These are phyloP conservation scores for Neonectria coccinea DNA, from an alignment of 2,329 filamentous ascomycete species.

Conservation along the genomic window DNA sequence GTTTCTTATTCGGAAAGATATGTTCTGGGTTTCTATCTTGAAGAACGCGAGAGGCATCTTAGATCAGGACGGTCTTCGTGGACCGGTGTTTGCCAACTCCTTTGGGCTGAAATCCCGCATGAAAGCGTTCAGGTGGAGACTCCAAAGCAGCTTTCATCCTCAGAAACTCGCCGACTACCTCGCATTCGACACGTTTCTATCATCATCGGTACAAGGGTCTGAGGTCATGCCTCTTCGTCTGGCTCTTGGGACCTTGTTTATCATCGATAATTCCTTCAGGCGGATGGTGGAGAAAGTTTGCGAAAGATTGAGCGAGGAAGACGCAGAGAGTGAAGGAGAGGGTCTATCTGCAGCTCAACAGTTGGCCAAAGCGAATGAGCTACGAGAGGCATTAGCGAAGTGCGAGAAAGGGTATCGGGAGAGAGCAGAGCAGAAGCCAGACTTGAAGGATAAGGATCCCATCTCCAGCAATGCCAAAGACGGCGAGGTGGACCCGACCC, in stretches of 20 bases:
- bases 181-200: slow-evolving; percentile 10
- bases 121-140: slow-evolving; percentile 10
- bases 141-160: background rate
- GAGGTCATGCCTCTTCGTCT: slow-evolving; percentile 14
- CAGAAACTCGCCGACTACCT: slow-evolving; percentile 16
- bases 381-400: background rate
- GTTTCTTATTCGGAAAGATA: slow-evolving; percentile 14
- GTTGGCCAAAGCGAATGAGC: background rate
- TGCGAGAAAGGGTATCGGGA: background rate
- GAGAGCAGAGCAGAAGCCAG: background rate
- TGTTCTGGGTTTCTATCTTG: slow-evolving; percentile 19
- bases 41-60: slow-evolving; percentile 5
- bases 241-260: slow-evolving; percentile 13
- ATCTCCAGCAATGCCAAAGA: background rate
- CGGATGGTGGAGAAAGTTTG: slow-evolving; percentile 4
- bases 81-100: background rate
- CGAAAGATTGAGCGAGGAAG: background rate
- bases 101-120: background rate
- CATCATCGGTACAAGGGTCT: background rate
- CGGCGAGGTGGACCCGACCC: background rate
- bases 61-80: background rate
- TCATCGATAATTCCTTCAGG: slow-evolving; percentile 17
- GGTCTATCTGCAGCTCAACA: background rate
- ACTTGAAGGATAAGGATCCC: background rate
- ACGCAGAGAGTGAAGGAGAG: background rate